Evolutionary conservation across 164 flowering plant genomes (phyloP).

Genomic region (Cinnamomum chago): DNA sequence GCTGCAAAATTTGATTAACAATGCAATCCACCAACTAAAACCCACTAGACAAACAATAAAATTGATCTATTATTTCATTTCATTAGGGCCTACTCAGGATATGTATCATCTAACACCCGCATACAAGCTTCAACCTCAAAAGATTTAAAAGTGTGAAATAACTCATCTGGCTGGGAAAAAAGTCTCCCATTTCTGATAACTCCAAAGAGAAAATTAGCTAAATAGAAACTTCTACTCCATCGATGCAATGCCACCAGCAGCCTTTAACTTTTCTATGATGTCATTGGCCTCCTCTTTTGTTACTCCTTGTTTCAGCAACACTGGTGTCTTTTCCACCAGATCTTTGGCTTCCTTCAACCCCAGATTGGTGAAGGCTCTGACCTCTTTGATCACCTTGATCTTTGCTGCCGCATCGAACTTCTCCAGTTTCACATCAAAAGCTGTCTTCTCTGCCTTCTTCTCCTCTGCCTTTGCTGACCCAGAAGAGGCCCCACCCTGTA

Average conservation of each 20-base stretch:
- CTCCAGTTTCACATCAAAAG: constrained; percentile 80
- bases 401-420: constrained; percentile 76
- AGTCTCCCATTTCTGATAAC: no score
- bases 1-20: no score
- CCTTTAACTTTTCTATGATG: constrained; percentile 78
- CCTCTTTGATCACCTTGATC: constrained; percentile 88
- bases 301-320: constrained; percentile 63
- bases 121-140: no score
- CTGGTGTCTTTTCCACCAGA: constrained; percentile 77
- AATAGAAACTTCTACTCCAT: constrained; percentile 40
- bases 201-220: no score
- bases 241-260: constrained; percentile 71
- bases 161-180: no score
- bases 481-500: constrained; percentile 36
- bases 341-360: constrained; percentile 92
- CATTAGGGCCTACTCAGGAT: no score
- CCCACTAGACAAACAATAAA: no score
- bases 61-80: no score
- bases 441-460: constrained; percentile 71
- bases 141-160: no score
- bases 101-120: no score
- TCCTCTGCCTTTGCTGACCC: constrained; percentile 47
- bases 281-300: constrained; percentile 76
- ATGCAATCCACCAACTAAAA: no score
- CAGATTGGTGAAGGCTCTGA: constrained; percentile 61